phyloP scores from a whole-genome alignment of 2,329 filamentous ascomycete genomes.

The Emericellopsis cladophorae region DNA sequence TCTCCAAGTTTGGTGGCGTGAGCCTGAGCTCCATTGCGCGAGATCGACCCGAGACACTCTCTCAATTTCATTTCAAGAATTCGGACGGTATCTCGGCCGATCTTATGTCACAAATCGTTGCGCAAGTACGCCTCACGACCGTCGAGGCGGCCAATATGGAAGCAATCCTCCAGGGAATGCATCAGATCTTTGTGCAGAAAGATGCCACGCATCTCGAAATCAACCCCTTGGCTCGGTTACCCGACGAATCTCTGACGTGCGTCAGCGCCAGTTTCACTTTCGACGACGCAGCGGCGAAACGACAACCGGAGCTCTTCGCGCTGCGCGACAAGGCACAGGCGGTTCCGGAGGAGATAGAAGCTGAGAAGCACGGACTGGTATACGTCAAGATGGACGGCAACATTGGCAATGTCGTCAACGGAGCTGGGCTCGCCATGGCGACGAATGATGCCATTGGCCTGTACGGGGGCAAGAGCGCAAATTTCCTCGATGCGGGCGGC shows the following conservation, averaged over 20 bases:
- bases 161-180: slow-evolving; percentile 10
- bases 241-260: slow-evolving; percentile 13
- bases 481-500: slow-evolving; percentile 83
- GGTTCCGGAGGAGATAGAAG: slow-evolving; percentile 19
- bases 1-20: slow-evolving; percentile 13
- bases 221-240: slow-evolving; percentile 13
- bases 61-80: slow-evolving; percentile 8
- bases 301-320: slow-evolving; percentile 25
- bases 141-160: slow-evolving; percentile 6
- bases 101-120: slow-evolving; percentile 7
- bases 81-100: slow-evolving; percentile 12
- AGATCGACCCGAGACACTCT: slow-evolving; percentile 5
- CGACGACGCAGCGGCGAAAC: slow-evolving; percentile 31
- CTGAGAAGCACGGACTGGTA: slow-evolving; percentile 56
- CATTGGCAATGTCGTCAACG: slow-evolving; percentile 79
- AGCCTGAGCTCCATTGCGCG: slow-evolving; percentile 8
- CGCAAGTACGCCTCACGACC: not conserved
- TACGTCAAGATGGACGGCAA: slow-evolving; percentile 54
- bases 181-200: slow-evolving; percentile 26
- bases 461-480: slow-evolving; percentile 57
- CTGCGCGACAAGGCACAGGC: slow-evolving; percentile 20
- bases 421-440: slow-evolving; percentile 83
- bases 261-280: slow-evolving; percentile 28
- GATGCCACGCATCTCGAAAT: slow-evolving; percentile 34
- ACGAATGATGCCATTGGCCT: slow-evolving; percentile 67